Percentiles rank a stretch among this genome's conserved stretches.
Conservation (phyloP, 192 early-diverging fungal species). For the Mortierella alpina region DNA sequence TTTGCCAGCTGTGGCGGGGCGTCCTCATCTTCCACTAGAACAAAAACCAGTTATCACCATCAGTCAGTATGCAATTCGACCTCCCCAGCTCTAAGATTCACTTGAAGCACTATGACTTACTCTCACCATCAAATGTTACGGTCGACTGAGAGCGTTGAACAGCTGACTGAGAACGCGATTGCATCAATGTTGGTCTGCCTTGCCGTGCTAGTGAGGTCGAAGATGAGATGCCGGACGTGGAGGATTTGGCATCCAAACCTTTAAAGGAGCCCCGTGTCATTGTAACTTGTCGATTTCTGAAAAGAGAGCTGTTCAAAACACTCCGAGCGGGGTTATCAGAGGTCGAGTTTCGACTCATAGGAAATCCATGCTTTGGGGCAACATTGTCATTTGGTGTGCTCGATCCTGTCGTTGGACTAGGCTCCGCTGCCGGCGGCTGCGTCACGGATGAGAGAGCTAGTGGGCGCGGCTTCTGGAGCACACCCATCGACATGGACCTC, state of each 20-base stretch:
- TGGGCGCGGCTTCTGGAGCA: constrained; percentile 35
- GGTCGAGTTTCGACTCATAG: constrained; percentile 20
- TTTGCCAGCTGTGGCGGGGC: constrained; percentile 24
- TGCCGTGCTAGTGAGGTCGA: not conserved
- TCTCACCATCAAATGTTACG: not conserved
- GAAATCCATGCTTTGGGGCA: constrained; percentile 11
- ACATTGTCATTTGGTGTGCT: constrained; percentile 7
- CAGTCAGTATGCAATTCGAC: no score
- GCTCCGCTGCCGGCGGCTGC: not conserved
- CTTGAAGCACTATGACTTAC: constrained; percentile 1
- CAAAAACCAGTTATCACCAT: no score
- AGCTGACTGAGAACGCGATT: not conserved
- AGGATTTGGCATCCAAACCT: constrained; percentile 1
- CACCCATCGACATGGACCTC: constrained; percentile 29
- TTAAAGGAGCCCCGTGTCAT: constrained; percentile 32
- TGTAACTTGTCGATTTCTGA: constrained; percentile 40
- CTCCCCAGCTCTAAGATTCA: no score
- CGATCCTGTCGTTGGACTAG: not conserved
- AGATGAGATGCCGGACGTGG: not conserved
- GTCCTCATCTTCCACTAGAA: constrained; percentile 20
- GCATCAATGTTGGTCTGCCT: not conserved
- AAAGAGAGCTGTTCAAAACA: constrained; percentile 37
- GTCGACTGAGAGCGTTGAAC: constrained; percentile 7
- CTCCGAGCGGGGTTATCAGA: constrained; percentile 29
- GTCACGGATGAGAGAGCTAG: constrained; percentile 6